Evolutionary conservation across 1,139 yeast genomes (phyloP).

Genomic region (Suhomyces bribrorum): DNA sequence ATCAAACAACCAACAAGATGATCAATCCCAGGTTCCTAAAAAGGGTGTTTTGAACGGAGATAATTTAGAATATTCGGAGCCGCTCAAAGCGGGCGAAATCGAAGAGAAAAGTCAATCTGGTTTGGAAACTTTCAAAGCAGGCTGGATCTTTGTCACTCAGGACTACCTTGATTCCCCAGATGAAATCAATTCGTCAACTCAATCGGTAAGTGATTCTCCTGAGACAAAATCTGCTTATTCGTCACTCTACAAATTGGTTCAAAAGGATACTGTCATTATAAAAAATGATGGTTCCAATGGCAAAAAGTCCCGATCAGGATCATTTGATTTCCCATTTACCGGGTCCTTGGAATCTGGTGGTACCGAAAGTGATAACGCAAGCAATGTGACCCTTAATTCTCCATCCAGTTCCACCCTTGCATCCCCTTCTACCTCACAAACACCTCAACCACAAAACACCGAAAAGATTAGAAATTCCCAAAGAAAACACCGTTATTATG

Average conservation of each 20-base stretch:
- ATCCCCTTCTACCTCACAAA: conserved; percentile 4
- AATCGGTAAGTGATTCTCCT: conserved; percentile 37
- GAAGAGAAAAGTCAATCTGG: conserved; percentile 63
- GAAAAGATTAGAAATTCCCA: conserved; percentile 23
- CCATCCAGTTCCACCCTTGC: conserved; percentile 2
- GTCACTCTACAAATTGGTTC: conserved; percentile 59
- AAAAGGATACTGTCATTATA: conserved; percentile 26
- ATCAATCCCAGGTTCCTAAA: neutral
- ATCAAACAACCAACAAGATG: neutral
- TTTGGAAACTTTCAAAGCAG: conserved; percentile 63
- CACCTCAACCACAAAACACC: conserved; percentile 8
- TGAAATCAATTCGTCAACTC: conserved; percentile 36
- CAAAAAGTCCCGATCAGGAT: conserved; percentile 20
- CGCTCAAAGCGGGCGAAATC: conserved; percentile 58
- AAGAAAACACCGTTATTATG: conserved; percentile 64
- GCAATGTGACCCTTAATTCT: neutral
- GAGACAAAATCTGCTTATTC: conserved; percentile 59
- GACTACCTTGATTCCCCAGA: conserved; percentile 60
- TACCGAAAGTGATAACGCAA: neutral
- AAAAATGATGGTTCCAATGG: conserved; percentile 13
- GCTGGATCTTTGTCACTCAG: conserved; percentile 83
- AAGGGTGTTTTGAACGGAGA: conserved; percentile 8
- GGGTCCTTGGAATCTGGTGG: neutral
- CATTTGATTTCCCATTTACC: conserved; percentile 13
- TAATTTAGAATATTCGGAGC: conserved; percentile 7